Percentiles rank a stretch among this genome's conserved stretches.
These are phyloP conservation scores for Ganoderma sinense DNA, from an alignment of 1,284 basidiomycete genomes.

Conservation along the genomic window DNA sequence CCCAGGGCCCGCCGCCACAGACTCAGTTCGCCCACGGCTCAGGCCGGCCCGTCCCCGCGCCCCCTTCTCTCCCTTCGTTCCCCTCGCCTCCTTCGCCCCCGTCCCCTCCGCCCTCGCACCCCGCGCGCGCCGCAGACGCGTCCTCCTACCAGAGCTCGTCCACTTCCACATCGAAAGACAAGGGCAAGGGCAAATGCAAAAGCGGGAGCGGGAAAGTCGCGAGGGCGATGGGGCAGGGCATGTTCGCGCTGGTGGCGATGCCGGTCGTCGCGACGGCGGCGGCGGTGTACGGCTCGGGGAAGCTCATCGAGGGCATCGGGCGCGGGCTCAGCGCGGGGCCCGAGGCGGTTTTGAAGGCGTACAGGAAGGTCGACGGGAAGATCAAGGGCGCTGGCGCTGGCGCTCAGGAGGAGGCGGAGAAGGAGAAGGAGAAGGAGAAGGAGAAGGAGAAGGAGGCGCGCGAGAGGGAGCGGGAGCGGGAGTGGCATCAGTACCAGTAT, in stretches of 20 bases:
- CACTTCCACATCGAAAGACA: background rate
- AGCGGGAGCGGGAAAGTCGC: constrained; percentile 1
- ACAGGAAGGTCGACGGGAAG: constrained; percentile 1
- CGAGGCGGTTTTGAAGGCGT: constrained; percentile 3
- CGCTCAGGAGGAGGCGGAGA: no score
- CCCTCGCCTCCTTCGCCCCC: background rate
- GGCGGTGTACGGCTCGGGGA: constrained; percentile 9
- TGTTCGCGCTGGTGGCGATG: constrained; percentile 11
- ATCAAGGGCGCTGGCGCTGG: background rate
- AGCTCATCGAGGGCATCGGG: constrained; percentile 23
- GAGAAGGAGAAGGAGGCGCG: background rate
- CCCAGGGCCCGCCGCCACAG: background rate
- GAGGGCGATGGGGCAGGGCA: constrained; percentile 16
- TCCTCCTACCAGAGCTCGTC: background rate
- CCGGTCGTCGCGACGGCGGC: constrained; percentile 14
- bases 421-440: background rate
- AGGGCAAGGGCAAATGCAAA: background rate
- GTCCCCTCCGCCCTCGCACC: background rate
- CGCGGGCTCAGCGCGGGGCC: constrained; percentile 10
- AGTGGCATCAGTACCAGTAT: background rate
- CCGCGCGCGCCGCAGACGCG: background rate
- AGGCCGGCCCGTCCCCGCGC: background rate
- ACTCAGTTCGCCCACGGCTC: background rate
- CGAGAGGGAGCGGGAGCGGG: background rate
- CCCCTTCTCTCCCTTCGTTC: no score